Evolutionary conservation across 2,329 filamentous ascomycete species (phyloP), one percentile per base, ranked within the genome.

Genomic region (Aspergillus terreus): DNA sequence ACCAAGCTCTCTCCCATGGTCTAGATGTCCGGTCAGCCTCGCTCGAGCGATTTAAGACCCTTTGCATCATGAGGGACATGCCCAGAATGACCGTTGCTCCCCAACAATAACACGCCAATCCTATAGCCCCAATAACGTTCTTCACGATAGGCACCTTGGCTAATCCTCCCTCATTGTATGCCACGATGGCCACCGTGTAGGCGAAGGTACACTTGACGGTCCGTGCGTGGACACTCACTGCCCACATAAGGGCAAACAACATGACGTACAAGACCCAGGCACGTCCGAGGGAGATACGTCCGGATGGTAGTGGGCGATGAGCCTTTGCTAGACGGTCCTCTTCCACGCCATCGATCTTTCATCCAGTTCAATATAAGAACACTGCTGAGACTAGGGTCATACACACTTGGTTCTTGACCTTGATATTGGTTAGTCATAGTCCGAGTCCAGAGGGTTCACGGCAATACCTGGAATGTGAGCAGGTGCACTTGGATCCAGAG

Each of bases 291-390:
- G 44, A 46, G 17, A 46, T 46, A 30, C 25, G 25, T 6, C 44
- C 44, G 12, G 44, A 46, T 46, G 44, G 44, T 19, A 46, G 32
- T 6, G 44, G 44, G 19, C 44, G 27, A 46, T 46, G 44, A 4
- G 44, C 5, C 23, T 46, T 46, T 35, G 44, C 44, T 17, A 46
- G 23, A 35, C 44, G 33, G 44, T 46, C 44, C 35, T 46, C 44
- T 21, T 46, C 44, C 32, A 46, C 44, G 44, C 44, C 44, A 30
- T 46, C 32, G 32, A 46, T 46, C 44, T 46, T 15, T 36, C 33
- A 12, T 32, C 17, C 44, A 32, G 9, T 15, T 27, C 25, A 27
- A 9, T 36, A n/a, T 19, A 35, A 19, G 30, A 46, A n/a, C 21
- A 11, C n/a, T 38, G 10, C 19, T 46, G 27, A 17, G 4, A 17